Evolutionary conservation across 768 basidiomycete species (phyloP).

Genomic region (Leccinum barrowsii): DNA sequence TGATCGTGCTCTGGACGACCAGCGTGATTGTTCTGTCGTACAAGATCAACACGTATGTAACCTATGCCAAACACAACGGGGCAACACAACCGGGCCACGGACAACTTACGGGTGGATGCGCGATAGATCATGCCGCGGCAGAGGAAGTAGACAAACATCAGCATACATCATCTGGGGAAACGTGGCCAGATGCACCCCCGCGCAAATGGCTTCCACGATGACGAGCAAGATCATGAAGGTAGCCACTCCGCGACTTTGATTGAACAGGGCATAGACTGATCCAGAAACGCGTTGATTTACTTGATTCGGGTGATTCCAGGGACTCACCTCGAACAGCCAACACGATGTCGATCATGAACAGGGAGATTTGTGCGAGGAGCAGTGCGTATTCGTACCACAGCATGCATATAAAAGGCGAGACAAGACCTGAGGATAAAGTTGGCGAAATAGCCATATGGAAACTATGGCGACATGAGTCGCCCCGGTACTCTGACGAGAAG

Average conservation of each 20-base stretch:
- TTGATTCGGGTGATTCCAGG: background rate
- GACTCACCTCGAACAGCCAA: constrained; percentile 25
- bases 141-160: constrained; percentile 26
- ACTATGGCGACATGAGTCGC: background rate
- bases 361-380: constrained; percentile 7
- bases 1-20: constrained; percentile 36
- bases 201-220: constrained; percentile 14
- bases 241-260: constrained; percentile 31
- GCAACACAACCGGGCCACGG: background rate
- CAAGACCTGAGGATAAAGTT: constrained; percentile 6
- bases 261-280: constrained; percentile 31
- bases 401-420: constrained; percentile 6
- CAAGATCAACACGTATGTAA: background rate
- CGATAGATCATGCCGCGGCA: background rate
- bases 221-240: constrained; percentile 12
- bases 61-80: background rate
- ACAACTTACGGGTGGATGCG: constrained; percentile 17
- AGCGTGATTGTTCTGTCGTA: constrained; percentile 14
- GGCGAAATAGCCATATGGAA: constrained; percentile 5
- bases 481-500: background rate
- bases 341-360: constrained; percentile 17
- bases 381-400: constrained; percentile 6
- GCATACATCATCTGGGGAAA: constrained; percentile 16
- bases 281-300: background rate
- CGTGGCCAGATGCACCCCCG: constrained; percentile 6